phyloP scores from a whole-genome alignment of 2,329 filamentous ascomycete genomes.

The Periglandula ipomoeae region DNA sequence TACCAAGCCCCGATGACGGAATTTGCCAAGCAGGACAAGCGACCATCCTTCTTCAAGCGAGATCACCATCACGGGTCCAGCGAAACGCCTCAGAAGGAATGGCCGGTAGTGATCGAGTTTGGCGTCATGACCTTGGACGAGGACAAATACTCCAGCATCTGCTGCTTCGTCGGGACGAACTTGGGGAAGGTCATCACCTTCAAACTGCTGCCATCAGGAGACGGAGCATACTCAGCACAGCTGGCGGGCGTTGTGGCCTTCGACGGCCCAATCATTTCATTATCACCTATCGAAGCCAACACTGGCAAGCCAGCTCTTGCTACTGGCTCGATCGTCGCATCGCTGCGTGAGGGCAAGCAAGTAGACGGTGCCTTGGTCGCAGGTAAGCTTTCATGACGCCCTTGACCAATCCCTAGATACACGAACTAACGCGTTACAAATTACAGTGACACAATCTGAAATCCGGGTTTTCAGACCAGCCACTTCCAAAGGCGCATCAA shows the following conservation, averaged over 20 bases:
- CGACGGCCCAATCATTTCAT: conserved; percentile 62
- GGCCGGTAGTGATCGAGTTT: conserved; percentile 77
- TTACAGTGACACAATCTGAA: conserved; percentile 55
- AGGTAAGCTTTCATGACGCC: conserved; percentile 35
- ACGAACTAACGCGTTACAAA: background rate
- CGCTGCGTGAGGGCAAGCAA: conserved; percentile 63
- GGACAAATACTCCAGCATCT: conserved; percentile 93
- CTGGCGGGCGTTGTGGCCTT: conserved; percentile 59
- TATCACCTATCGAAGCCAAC: conserved; percentile 71
- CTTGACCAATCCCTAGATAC: background rate
- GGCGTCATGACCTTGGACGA: conserved; percentile 87
- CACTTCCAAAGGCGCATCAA: conserved; percentile 80
- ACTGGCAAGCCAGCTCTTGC: conserved; percentile 69
- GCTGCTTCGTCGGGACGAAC: conserved; percentile 84
- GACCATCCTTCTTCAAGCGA: conserved; percentile 57
- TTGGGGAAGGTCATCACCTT: conserved; percentile 78
- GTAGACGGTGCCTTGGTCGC: conserved; percentile 75
- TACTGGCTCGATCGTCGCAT: conserved; percentile 65
- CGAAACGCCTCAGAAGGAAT: conserved; percentile 49
- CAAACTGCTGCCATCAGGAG: conserved; percentile 72
- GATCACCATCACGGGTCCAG: conserved; percentile 15
- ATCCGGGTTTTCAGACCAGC: conserved; percentile 85
- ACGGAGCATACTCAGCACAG: conserved; percentile 59
- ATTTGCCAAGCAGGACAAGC: conserved; percentile 67
- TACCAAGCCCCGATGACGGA: conserved; percentile 65